Percentiles rank a stretch among this genome's conserved stretches.
Conservation (phyloP, 2,329 filamentous ascomycete genomes). For the Phyllosticta citriasiana region DNA sequence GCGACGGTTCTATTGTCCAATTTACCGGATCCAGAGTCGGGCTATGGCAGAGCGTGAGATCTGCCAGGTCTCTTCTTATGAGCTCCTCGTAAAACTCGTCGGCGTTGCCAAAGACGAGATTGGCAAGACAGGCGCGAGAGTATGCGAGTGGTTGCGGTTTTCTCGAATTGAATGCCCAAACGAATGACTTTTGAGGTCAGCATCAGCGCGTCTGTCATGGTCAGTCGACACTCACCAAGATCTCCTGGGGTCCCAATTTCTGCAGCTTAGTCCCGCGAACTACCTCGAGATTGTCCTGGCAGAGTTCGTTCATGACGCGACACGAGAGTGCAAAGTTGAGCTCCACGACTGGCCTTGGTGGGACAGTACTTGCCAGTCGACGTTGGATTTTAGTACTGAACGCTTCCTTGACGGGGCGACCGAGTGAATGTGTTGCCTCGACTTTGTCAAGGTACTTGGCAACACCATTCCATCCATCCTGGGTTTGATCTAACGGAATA, state of each 20-base stretch:
- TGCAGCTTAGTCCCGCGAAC: conserved; percentile 22
- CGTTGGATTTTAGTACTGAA: conserved; percentile 88
- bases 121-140: conserved; percentile 68
- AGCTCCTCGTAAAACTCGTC: conserved; percentile 60
- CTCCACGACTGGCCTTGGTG: conserved; percentile 79
- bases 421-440: conserved; percentile 50
- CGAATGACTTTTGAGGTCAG: conserved; percentile 49
- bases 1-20: conserved; percentile 57
- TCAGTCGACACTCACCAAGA: conserved; percentile 13
- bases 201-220: background rate
- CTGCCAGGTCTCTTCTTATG: conserved; percentile 70
- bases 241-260: conserved; percentile 22
- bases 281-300: conserved; percentile 58
- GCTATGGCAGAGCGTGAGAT: conserved; percentile 63
- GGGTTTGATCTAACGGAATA: conserved; percentile 19
- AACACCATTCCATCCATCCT: conserved; percentile 28
- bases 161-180: conserved; percentile 64
- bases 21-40: conserved; percentile 62
- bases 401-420: conserved; percentile 58
- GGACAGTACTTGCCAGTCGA: conserved; percentile 86
- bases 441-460: conserved; percentile 42
- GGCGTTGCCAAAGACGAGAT: conserved; percentile 58
- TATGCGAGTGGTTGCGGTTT: conserved; percentile 77
- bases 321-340: conserved; percentile 64
- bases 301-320: conserved; percentile 58